A percentile compares a stretch with the other conserved stretches of the same genome.
phyloP scores from a whole-genome alignment of 805 yeast species.

The Brettanomyces naardenensis region DNA sequence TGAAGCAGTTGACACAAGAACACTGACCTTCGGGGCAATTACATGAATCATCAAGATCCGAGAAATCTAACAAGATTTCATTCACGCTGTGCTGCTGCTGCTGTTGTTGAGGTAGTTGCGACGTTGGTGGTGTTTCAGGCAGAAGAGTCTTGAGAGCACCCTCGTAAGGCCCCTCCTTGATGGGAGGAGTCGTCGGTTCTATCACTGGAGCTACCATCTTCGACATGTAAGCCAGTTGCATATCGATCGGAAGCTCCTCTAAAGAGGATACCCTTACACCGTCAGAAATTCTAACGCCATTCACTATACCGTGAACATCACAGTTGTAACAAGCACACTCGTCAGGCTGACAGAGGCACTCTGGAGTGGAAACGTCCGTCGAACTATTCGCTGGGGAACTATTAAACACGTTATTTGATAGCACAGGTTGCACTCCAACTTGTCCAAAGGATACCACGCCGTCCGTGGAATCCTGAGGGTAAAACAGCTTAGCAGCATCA shows the following conservation, averaged over 20 bases:
- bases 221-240: constrained; percentile 7
- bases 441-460: constrained; percentile 16
- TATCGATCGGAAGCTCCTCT: constrained; percentile 3
- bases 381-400: not conserved
- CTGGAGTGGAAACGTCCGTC: constrained; percentile 9
- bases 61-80: constrained; percentile 9
- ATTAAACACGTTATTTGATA: not conserved
- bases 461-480: not conserved
- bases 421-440: constrained; percentile 16
- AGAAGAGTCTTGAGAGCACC: too few relatives aligned
- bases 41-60: constrained; percentile 21
- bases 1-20: constrained; percentile 24
- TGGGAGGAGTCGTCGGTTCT: too few relatives aligned
- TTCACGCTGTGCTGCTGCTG: not conserved
- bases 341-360: constrained; percentile 25
- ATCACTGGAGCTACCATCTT: too few relatives aligned
- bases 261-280: constrained; percentile 17
- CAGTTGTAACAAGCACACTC: constrained; percentile 29
- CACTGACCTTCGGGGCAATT: constrained; percentile 26
- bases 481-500: not conserved
- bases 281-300: constrained; percentile 23
- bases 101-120: not conserved
- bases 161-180: too few relatives aligned
- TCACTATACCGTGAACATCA: constrained; percentile 25
- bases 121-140: not conserved